Conservation (phyloP, 2,329 filamentous ascomycete species). For the Dichotomopilus funicola region DNA sequence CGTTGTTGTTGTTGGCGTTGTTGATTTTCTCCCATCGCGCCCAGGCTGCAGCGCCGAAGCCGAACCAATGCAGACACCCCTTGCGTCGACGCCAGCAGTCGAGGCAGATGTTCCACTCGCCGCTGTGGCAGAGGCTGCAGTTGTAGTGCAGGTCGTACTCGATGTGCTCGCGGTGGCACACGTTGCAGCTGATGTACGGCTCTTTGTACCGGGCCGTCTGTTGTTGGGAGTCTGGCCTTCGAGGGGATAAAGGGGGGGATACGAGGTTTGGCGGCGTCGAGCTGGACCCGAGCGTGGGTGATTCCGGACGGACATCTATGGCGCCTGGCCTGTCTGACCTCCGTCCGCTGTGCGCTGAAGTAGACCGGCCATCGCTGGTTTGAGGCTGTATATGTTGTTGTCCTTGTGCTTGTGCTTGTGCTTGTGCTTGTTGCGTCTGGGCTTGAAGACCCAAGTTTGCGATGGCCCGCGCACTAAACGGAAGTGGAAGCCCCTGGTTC, state of each 20-base stretch:
- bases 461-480: constrained; percentile 32
- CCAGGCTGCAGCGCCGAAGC: constrained; percentile 71
- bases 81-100: constrained; percentile 70
- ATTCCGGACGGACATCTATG: constrained; percentile 7
- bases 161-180: constrained; percentile 65
- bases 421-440: background rate
- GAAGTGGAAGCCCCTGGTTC: constrained; percentile 23
- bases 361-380: background rate
- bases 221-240: background rate
- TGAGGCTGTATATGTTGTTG: too few species aligned
- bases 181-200: constrained; percentile 66
- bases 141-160: constrained; percentile 84
- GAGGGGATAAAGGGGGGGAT: constrained; percentile 13
- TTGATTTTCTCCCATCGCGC: constrained; percentile 55
- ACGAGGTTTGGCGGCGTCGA: constrained; percentile 9
- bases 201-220: constrained; percentile 45
- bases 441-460: constrained; percentile 11
- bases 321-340: constrained; percentile 4
- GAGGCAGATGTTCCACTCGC: constrained; percentile 72
- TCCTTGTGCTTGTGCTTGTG: too few species aligned
- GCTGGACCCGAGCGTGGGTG: constrained; percentile 9
- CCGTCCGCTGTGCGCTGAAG: background rate
- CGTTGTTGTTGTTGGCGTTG: constrained; percentile 18
- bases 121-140: constrained; percentile 63
- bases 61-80: constrained; percentile 83